Conservation (phyloP, 305 asterid genomes). For the Fraxinus sp. region DNA sequence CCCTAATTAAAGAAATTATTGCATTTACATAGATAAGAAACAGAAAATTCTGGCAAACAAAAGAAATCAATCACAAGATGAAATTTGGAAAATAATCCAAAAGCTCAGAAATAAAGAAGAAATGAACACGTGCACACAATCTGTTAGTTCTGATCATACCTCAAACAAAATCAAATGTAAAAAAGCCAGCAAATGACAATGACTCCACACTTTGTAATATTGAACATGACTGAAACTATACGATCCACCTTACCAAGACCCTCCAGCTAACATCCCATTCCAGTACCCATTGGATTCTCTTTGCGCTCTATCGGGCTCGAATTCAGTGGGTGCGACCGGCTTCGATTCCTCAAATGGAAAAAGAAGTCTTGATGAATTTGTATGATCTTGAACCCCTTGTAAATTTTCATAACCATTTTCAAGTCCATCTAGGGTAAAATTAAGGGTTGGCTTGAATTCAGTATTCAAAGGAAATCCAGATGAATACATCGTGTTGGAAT, state of each 20-base stretch:
- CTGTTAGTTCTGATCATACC: slow-evolving; percentile 32
- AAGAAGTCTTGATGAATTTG: slow-evolving; percentile 26
- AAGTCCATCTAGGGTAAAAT: slow-evolving; percentile 33
- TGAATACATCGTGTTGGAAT: slow-evolving; percentile 26
- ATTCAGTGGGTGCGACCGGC: slow-evolving; percentile 21
- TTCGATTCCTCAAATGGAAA: slow-evolving; percentile 42
- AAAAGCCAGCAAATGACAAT: background rate
- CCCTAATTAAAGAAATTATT: slow-evolving; percentile 7
- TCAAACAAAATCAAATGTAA: slow-evolving; percentile 24
- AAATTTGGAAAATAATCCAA: background rate
- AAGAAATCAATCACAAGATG: slow-evolving; percentile 27
- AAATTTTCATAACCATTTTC: slow-evolving; percentile 29
- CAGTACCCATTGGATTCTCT: slow-evolving; percentile 35
- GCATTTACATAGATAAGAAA: slow-evolving; percentile 30
- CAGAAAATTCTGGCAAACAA: slow-evolving; percentile 28
- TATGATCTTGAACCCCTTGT: slow-evolving; percentile 24
- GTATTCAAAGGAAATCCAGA: slow-evolving; percentile 23
- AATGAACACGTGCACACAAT: slow-evolving; percentile 32
- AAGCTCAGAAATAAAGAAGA: background rate
- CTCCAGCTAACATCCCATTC: slow-evolving; percentile 44
- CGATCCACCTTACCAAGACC: slow-evolving; percentile 33
- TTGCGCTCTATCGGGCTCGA: slow-evolving; percentile 27
- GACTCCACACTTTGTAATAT: background rate
- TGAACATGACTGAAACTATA: background rate
- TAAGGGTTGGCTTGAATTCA: slow-evolving; percentile 39